Evolutionary conservation across 148 eudicot genomes (phyloP).

Genomic region (Limonium bicolor): DNA sequence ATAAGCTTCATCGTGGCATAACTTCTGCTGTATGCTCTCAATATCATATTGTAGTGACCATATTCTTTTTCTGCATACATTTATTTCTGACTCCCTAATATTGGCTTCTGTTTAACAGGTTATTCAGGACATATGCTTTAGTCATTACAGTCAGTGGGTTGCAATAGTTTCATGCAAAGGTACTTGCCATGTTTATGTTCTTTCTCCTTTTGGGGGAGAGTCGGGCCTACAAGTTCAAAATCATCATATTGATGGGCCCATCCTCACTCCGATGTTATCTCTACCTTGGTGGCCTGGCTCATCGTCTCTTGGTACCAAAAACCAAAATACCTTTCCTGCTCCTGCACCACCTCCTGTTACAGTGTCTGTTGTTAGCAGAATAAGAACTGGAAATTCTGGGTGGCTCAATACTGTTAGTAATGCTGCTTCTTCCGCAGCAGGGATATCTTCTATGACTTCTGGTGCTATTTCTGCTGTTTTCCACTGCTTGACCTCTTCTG

Average conservation of each 20-base stretch:
- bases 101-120: slow-evolving; percentile 13
- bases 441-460: slow-evolving; percentile 19
- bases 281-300: slow-evolving; percentile 28
- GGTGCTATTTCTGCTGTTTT: slow-evolving; percentile 36
- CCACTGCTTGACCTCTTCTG: slow-evolving; percentile 14
- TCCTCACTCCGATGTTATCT: slow-evolving; percentile 12
- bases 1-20: slow-evolving; percentile 34
- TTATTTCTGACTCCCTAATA: too few relatives aligned
- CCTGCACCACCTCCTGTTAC: slow-evolving; percentile 25
- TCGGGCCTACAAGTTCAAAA: slow-evolving; percentile 15
- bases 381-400: slow-evolving; percentile 20
- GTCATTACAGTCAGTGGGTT: slow-evolving; percentile 30
- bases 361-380: slow-evolving; percentile 27
- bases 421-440: slow-evolving; percentile 27
- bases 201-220: slow-evolving; percentile 34
- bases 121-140: slow-evolving; percentile 34
- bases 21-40: slow-evolving; percentile 21
- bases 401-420: slow-evolving; percentile 23
- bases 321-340: slow-evolving; percentile 15
- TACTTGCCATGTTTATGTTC: slow-evolving; percentile 25
- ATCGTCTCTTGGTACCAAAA: slow-evolving; percentile 11
- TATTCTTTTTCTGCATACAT: too few relatives aligned
- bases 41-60: background rate
- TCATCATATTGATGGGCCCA: slow-evolving; percentile 11
- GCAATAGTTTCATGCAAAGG: slow-evolving; percentile 25